Base-by-base conservation (phyloP, 2,329 filamentous ascomycete genomes). In the Cordyceps javanica region DNA sequence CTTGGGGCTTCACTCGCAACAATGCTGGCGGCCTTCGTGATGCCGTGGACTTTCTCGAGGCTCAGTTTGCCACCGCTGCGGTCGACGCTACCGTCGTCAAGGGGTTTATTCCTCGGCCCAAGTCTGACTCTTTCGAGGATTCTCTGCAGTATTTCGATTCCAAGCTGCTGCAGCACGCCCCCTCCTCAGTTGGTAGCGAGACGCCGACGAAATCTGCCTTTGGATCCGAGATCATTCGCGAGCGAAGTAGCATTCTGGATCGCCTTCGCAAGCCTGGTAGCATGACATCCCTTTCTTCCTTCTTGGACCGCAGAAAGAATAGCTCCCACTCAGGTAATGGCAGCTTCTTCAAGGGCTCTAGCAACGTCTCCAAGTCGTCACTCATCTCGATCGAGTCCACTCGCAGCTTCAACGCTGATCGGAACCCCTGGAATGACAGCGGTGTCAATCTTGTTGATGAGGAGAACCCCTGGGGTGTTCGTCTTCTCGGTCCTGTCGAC, bases 91-190 rank as follows among this genome's bases (percentile, higher is more conserved):
- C 83, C 58, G 87, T 91, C 42, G 86, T 97, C 67, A 95, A 95
- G 72, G 94, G 94, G 54, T 87, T 91, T n/a, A 94, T 97, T 63
- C 91, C 93, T 21, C 89, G 94, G n/a, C 94, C 94, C 62, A 97
- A 97, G 77, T 97, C 94, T 1, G 94, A 99, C 72, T 97, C 94
- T 0, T 99, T 99, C 63, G 94, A 99, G 70, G 93, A 99, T 66
- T 96, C 93, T 8, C 81, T 97, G 54, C 93, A 92, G 58, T 97
- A 92, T 76, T 99, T 99, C 68, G 90, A 97, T 70, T 97, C 93
- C 2, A 97, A 97, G 76, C 82, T 99, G 46, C 82, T 99, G 55
- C 94, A 97, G 72, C 91, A 95, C 66, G 92, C 93, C 4, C 91
- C 93, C 36, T 83, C 89, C 5, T 83, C 89, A 1, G 81, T 91